phyloP scores from a whole-genome alignment of 163 green algal genomes.

The Trebouxiophyceae sp. region DNA sequence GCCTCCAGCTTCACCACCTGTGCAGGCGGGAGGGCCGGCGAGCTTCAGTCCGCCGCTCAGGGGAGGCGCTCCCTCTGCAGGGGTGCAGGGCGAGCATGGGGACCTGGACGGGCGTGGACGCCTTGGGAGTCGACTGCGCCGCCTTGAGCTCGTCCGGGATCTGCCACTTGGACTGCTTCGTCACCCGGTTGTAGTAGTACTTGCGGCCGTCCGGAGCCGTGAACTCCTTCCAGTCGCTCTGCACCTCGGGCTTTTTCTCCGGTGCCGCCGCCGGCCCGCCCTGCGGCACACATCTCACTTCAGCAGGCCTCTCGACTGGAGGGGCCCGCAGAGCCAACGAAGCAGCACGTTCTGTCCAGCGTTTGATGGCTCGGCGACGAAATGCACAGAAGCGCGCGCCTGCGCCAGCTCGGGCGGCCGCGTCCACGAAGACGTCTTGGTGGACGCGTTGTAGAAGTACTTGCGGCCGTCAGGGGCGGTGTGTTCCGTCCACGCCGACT shows the following conservation, averaged over 20 bases:
- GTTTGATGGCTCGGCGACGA: too few species aligned
- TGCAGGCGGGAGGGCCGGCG: too few species aligned
- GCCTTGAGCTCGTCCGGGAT: slow-evolving; percentile 35
- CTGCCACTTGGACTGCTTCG: slow-evolving; percentile 60
- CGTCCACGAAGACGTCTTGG: slow-evolving; percentile 61
- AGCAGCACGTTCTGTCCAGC: too few species aligned
- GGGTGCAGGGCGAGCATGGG: too few species aligned
- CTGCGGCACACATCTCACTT: too few species aligned
- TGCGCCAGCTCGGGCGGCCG: slow-evolving; percentile 73
- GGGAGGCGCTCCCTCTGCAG: too few species aligned
- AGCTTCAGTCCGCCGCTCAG: too few species aligned
- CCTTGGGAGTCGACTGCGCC: too few species aligned
- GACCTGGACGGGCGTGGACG: too few species aligned
- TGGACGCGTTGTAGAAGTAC: slow-evolving; percentile 81
- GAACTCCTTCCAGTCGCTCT: slow-evolving; percentile 73
- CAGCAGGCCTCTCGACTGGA: too few species aligned
- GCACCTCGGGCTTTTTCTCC: slow-evolving; percentile 12
- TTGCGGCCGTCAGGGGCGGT: slow-evolving; percentile 66
- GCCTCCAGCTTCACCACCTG: slow-evolving; percentile 9
- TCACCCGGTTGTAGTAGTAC: slow-evolving; percentile 85
- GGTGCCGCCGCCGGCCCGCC: background rate
- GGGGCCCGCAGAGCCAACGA: too few species aligned
- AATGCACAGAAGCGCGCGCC: too few species aligned
- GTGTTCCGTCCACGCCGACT: slow-evolving; percentile 86
- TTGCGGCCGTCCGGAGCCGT: slow-evolving; percentile 68